Evolutionary conservation across 2,329 filamentous ascomycete genomes (phyloP).

Genomic region (Helotiales sp.): DNA sequence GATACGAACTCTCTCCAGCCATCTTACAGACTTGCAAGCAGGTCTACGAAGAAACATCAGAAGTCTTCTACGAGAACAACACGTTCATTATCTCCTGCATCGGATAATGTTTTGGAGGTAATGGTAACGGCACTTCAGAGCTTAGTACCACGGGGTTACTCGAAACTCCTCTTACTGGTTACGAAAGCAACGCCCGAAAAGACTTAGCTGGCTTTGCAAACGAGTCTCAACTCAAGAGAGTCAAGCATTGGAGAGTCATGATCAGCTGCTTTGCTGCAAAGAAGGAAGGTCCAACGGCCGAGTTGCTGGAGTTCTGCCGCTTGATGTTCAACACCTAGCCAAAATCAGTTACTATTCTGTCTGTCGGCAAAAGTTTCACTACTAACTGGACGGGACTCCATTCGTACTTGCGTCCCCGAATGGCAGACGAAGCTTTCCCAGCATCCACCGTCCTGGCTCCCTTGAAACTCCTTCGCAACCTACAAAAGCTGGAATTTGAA

Average conservation of each 20-base stretch:
- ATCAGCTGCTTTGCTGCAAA: not conserved
- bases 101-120: not conserved
- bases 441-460: not conserved
- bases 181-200: not conserved
- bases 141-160: not conserved
- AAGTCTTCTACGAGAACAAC: not conserved
- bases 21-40: not conserved
- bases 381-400: not conserved
- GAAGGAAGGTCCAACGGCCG: not conserved
- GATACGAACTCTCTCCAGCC: not conserved
- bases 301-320: not conserved
- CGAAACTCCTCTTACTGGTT: not conserved
- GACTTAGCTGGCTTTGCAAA: not conserved
- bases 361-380: not conserved
- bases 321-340: not conserved
- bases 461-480: not conserved
- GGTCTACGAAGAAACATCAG: not conserved
- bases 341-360: not conserved
- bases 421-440: not conserved
- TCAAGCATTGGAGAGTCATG: not conserved
- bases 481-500: not conserved
- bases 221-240: not conserved
- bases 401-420: not conserved
- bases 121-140: not conserved
- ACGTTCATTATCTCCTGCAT: not conserved